Conservation (phyloP, 2,329 filamentous ascomycete genomes). For the Alternaria dauci region DNA sequence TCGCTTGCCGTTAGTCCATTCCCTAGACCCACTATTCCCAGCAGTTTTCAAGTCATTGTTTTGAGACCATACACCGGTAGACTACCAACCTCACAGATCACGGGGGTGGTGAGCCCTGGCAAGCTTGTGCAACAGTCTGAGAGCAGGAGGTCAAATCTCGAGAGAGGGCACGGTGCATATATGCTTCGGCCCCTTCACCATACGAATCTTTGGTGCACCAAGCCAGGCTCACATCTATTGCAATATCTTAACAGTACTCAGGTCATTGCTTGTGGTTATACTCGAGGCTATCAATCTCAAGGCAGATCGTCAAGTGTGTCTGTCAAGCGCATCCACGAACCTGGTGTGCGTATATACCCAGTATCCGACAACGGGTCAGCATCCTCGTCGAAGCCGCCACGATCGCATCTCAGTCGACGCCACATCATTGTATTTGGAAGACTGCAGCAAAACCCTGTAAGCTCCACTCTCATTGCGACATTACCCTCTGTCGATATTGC, state of each 20-base stretch:
- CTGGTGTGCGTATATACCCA: constrained; percentile 39
- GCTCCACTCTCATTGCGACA: constrained; percentile 45
- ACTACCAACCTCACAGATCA: constrained; percentile 44
- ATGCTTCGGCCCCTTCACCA: constrained; percentile 42
- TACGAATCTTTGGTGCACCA: constrained; percentile 16
- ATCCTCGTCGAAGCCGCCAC: constrained; percentile 47
- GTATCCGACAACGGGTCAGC: constrained; percentile 39
- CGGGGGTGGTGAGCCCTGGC: constrained; percentile 42
- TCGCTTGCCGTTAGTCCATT: constrained; percentile 24
- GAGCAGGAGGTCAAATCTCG: constrained; percentile 37
- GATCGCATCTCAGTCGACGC: constrained; percentile 39
- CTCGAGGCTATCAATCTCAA: constrained; percentile 15
- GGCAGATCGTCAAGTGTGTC: constrained; percentile 26
- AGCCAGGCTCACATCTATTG: constrained; percentile 18
- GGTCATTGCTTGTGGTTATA: constrained; percentile 10
- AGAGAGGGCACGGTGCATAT: constrained; percentile 47
- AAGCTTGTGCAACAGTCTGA: constrained; percentile 43
- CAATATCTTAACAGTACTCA: constrained; percentile 6
- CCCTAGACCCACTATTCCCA: constrained; percentile 21
- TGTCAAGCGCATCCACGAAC: constrained; percentile 34
- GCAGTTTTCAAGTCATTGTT: constrained; percentile 27
- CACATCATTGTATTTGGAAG: constrained; percentile 45
- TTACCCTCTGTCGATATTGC: constrained; percentile 36
- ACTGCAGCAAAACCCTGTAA: constrained; percentile 49
- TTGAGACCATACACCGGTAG: constrained; percentile 30